A percentile compares a stretch with the other conserved stretches of the same genome.
Evolutionary conservation across 768 basidiomycete genomes (phyloP).

Genomic region (Tylopilus sp.): DNA sequence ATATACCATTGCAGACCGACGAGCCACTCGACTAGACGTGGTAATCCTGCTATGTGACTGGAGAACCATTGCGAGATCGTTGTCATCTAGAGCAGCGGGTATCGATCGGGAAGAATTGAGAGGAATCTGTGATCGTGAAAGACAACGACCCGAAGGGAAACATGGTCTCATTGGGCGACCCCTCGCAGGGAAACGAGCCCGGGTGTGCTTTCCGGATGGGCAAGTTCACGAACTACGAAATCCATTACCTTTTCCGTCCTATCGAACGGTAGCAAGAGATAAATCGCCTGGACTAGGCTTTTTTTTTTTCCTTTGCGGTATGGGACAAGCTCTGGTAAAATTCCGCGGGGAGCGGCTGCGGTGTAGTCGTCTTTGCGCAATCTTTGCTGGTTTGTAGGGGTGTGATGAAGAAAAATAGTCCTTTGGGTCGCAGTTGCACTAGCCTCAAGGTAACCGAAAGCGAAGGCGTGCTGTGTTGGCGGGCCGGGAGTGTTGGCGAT

Average conservation of each 20-base stretch:
- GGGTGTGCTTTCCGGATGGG: constrained; percentile 73
- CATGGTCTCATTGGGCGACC: constrained; percentile 86
- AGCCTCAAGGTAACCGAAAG: no score
- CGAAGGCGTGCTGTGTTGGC: no score
- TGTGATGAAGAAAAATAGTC: no score
- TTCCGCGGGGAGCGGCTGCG: constrained; percentile 41
- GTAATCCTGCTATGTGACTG: constrained; percentile 75
- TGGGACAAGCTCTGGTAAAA: constrained; percentile 62
- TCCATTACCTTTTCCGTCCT: not conserved
- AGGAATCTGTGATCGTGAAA: constrained; percentile 55
- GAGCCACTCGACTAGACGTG: constrained; percentile 63
- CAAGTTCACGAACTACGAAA: constrained; percentile 58
- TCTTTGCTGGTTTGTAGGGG: not conserved
- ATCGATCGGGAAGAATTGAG: constrained; percentile 42
- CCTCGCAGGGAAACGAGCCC: constrained; percentile 25
- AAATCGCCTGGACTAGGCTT: constrained; percentile 63
- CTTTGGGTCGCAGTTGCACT: no score
- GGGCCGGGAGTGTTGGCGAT: no score
- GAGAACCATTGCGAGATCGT: constrained; percentile 62
- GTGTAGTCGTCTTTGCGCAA: not conserved
- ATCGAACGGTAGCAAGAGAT: not conserved
- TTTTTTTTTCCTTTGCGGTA: constrained; percentile 54
- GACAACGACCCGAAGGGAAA: constrained; percentile 88
- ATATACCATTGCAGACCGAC: constrained; percentile 62
- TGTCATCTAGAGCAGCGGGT: constrained; percentile 49